Percentiles rank a stretch among this genome's conserved stretches.
Evolutionary conservation across 2,329 filamentous ascomycete genomes (phyloP).

Genomic region (Pestalotiopsis sp.): DNA sequence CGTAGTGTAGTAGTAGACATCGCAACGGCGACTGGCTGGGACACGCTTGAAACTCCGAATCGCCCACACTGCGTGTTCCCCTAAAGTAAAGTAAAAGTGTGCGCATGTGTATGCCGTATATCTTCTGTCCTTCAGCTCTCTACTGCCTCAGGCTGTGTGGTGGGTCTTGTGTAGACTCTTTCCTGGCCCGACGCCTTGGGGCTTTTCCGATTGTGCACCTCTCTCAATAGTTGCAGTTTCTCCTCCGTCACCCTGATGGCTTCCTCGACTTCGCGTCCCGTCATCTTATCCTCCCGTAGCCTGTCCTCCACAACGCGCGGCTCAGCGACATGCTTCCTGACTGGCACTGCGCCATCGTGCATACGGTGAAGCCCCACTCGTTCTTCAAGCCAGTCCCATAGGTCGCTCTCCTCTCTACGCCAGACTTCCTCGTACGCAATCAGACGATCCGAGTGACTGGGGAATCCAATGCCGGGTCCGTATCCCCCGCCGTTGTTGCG

Average conservation of each 20-base stretch:
- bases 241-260: slow-evolving; percentile 87
- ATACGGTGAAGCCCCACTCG: slow-evolving; percentile 73
- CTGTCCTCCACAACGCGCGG: slow-evolving; percentile 63
- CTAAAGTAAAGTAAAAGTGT: not conserved
- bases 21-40: not conserved
- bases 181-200: not conserved
- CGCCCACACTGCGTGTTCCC: not conserved
- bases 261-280: slow-evolving; percentile 74
- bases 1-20: not conserved
- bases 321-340: slow-evolving; percentile 54
- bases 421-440: slow-evolving; percentile 93
- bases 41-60: not conserved
- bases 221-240: slow-evolving; percentile 76
- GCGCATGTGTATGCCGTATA: not conserved
- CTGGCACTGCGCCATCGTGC: slow-evolving; percentile 39
- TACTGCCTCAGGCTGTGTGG: slow-evolving; percentile 8
- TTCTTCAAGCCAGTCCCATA: slow-evolving; percentile 95
- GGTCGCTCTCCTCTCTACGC: slow-evolving; percentile 81
- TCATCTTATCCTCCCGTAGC: slow-evolving; percentile 63
- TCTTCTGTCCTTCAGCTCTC: not conserved
- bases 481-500: slow-evolving; percentile 39
- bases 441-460: slow-evolving; percentile 65
- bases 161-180: slow-evolving; percentile 5
- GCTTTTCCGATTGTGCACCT: slow-evolving; percentile 66
- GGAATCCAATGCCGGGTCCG: slow-evolving; percentile 42